Base-by-base conservation (phyloP, 257 asterid species). In the Jacaranda mimosifolia region DNA sequence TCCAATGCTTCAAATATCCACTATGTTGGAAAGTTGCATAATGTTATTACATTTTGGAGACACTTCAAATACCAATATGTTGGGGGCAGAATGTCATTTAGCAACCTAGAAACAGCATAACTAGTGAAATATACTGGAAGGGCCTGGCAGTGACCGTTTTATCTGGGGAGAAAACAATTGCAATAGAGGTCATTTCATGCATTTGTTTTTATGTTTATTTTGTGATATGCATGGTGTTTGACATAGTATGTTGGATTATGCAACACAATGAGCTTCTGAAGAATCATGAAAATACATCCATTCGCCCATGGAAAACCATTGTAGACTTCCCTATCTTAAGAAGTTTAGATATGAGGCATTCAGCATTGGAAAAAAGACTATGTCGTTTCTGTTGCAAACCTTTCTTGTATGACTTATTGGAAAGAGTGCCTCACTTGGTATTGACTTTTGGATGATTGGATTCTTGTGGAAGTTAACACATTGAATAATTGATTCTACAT, bases 381-480 rank as follows among this genome's bases (percentile, higher is more conserved):
- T 1, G 58, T 17, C 36, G 14, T 15, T 43, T 38, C 70, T 15
- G 26, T 70, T 68, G 11, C 11, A 45, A 4, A 36, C 51, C 2
- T 8, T 60, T 6, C 26, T 10, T 48, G n/a, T 14, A 64, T 58
- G 43, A 69, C 21, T 19, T 14, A 26, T 17, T 12, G 49, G 42
- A 65, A 63, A 40, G 68, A 52, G 67, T 71, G 60, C 59, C 73
- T 35, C 63, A 13, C 49, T 71, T 57, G 72, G 49, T 56, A 12
- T 68, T 36, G 15, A 36, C 18, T 46, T 62, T 65, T 35, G 49
- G 72, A 17, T 58, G 58, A 45, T 36, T 46, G 59, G 49, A 63
- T 51, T 55, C 69, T n/a, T 52, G 70, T 73, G 75, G 63, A 79
- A 73, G 72, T 51, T 73, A 49, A 58, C 72, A 49, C 52, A 26